Evolutionary conservation across 352 stramenopile species (phyloP).

Genomic region (Globisporangium barbulae): DNA sequence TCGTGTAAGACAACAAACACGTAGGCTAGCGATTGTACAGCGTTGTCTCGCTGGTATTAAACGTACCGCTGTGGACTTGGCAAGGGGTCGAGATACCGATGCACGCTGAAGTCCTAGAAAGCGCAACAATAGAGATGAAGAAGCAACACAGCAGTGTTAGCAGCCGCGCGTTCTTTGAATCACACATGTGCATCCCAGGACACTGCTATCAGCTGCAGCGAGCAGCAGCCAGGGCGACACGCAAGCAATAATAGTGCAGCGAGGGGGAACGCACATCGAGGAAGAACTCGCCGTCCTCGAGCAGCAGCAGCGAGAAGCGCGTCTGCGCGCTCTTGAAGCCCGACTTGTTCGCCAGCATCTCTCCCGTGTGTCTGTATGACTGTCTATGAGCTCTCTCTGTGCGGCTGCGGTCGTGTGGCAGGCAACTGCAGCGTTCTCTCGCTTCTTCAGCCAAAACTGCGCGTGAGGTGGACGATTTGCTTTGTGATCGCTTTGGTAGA

Average conservation of each 20-base stretch:
- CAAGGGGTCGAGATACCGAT: constrained; percentile 64
- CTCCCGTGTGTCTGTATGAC: neutral
- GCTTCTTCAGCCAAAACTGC: neutral
- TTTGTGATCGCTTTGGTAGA: neutral
- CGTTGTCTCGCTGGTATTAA: neutral
- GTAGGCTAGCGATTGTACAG: neutral
- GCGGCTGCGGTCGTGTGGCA: neutral
- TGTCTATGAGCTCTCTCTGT: neutral
- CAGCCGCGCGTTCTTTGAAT: neutral
- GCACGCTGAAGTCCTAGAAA: constrained; percentile 79
- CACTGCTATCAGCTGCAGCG: neutral
- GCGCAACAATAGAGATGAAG: neutral
- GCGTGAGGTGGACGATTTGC: neutral
- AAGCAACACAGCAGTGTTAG: constrained; percentile 5
- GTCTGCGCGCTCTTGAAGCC: constrained; percentile 25
- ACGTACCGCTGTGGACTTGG: constrained; percentile 49
- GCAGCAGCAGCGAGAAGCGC: constrained; percentile 91
- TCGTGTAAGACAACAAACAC: neutral
- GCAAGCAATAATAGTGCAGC: neutral
- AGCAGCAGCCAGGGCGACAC: neutral
- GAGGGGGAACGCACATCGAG: constrained; percentile 69
- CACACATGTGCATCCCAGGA: neutral
- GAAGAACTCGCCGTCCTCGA: constrained; percentile 95
- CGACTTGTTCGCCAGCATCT: constrained; percentile 20
- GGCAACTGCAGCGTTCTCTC: neutral